phyloP scores from a whole-genome alignment of 768 basidiomycete species.

The Sarcomyxa edulis region DNA sequence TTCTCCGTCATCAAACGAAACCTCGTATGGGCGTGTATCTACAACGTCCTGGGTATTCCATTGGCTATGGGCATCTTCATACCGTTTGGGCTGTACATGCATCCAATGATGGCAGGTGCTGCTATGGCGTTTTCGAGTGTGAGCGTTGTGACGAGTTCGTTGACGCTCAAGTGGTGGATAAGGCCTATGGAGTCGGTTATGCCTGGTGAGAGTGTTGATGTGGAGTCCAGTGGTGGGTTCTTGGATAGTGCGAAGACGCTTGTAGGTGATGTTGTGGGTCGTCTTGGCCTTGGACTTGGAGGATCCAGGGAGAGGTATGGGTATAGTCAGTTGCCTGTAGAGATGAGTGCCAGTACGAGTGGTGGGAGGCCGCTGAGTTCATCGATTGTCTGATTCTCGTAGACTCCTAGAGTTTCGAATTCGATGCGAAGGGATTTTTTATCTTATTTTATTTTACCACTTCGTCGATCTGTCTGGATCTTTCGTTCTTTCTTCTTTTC shows the following conservation, averaged over 20 bases:
- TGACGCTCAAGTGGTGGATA: constrained; percentile 83
- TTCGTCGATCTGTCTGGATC: too few species aligned
- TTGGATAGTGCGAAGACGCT: constrained; percentile 38
- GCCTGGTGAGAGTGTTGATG: constrained; percentile 57
- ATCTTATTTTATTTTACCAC: too few species aligned
- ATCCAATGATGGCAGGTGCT: constrained; percentile 97
- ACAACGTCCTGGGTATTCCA: constrained; percentile 91
- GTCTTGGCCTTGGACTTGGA: constrained; percentile 34
- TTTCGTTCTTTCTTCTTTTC: too few species aligned
- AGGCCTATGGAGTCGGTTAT: constrained; percentile 67
- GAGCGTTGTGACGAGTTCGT: constrained; percentile 87
- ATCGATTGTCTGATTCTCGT: too few species aligned
- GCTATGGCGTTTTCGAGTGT: constrained; percentile 99
- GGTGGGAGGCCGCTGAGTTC: too few species aligned
- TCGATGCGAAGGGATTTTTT: too few species aligned
- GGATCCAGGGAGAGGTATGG: constrained; percentile 38
- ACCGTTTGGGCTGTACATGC: constrained; percentile 87
- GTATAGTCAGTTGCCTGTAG: constrained; percentile 70
- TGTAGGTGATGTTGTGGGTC: constrained; percentile 35
- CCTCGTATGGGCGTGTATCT: constrained; percentile 93
- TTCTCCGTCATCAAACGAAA: constrained; percentile 90
- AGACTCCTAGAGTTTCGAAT: too few species aligned
- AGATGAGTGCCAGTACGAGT: constrained; percentile 49
- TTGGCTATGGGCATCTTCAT: constrained; percentile 97
- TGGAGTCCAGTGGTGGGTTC: constrained; percentile 39